Base-by-base conservation (phyloP, 2,329 filamentous ascomycete genomes). In the Malbranchea zuffiana region DNA sequence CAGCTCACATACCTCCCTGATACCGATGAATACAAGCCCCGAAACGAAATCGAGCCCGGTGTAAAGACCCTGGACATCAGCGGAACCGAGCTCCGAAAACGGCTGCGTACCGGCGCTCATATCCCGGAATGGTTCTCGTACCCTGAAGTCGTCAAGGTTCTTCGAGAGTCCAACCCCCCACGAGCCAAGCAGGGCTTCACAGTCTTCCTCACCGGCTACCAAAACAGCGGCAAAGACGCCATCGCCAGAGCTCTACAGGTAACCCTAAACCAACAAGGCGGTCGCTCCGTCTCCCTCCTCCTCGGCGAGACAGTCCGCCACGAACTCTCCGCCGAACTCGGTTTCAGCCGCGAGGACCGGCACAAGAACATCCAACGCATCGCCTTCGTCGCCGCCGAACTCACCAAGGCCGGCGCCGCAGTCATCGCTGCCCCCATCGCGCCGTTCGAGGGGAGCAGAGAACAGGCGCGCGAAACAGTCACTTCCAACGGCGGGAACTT, bases 101-200 rank as follows among this genome's bases (percentile, higher is more conserved):
- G 90, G 53, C 79, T 98, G 47, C 80, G 82, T 55, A 92, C 82
- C 43, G 90, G 90, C 51, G 83, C 83, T 53, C 85, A 93, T 51
- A 98, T 98, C 52, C 90, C 90, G 50, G 86, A 92, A 65, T 98
- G 90, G 90, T 98, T 98, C 75, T 96, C 90, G 20, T 98, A 98
- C 72, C 88, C 90, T 45, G 90, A 98, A 69, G 90, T 98, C 51
- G 90, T 98, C 66, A 80, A 78, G 63, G 90, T 96, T 33, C 80
- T 98, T 44, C 80, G 90, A 54, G 87, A 98, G 69, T 93, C 88
- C 50, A 90, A 96, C 71, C 90, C 88, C 33, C 78, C 92, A 35
- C 82, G 90, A 49, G 79, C 76, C 52, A 75, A 80, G 56, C 92
- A 98, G 71, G 90, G 90, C 47, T 98, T 98, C 75, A 96, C 90